phyloP scores from a whole-genome alignment of 257 asterid species.

The Solanum lycopersicoides region DNA sequence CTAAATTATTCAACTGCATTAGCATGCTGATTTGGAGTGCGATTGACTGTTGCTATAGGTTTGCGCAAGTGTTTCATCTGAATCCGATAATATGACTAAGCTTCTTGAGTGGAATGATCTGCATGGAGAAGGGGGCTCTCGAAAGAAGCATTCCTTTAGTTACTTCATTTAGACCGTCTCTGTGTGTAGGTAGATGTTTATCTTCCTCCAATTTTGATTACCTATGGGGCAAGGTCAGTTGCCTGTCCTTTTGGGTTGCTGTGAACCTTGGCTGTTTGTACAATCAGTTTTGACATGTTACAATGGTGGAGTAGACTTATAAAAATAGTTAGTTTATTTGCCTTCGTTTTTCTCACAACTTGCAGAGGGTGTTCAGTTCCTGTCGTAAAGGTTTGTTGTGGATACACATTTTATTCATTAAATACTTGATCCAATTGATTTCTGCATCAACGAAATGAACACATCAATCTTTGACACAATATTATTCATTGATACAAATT shows the following conservation, averaged over 20 bases:
- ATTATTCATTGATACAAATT: no score
- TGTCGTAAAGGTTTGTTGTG: no score
- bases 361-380: neutral
- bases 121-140: neutral
- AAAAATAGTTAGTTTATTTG: neutral
- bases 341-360: neutral
- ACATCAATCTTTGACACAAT: no score
- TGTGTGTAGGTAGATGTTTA: neutral
- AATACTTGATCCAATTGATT: no score
- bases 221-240: neutral
- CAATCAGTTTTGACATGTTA: neutral
- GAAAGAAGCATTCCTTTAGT: neutral
- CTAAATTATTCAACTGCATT: neutral
- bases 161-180: neutral
- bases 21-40: neutral
- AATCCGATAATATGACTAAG: conserved; percentile 6
- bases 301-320: neutral
- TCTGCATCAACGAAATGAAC: no score
- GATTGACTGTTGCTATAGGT: conserved; percentile 21
- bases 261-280: neutral
- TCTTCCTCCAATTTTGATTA: neutral
- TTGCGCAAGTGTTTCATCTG: conserved; percentile 67
- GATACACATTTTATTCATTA: no score
- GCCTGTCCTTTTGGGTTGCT: neutral
- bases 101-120: neutral